Base-by-base conservation (phyloP, 2,329 filamentous ascomycete genomes). In the Teratosphaeria epicoccoides region DNA sequence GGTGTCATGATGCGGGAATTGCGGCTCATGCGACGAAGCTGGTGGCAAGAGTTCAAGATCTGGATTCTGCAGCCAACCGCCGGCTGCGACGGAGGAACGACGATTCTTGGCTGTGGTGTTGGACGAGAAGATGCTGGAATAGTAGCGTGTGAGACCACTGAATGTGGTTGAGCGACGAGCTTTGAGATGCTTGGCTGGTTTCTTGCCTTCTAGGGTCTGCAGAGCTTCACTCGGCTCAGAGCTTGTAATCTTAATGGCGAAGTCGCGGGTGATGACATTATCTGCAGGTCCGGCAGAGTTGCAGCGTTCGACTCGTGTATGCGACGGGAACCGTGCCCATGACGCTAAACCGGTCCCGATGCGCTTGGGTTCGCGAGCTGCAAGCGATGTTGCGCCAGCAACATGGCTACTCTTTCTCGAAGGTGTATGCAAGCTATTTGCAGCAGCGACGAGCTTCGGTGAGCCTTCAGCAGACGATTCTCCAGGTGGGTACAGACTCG, bases 261-360 rank as follows among this genome's bases (percentile, higher is more conserved):
- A 75, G 57, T 75, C 72, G 1, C 70, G 70, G 11, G 67, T 61
- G 12, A 64, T 59, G 23, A 76, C 66, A 6, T 60, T 54, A 46
- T 76, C 73, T 1, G 53, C 29, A 22, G 61, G 60, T 0, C 69
- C 64, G 4, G 73, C 72, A 43, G 70, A 70, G 10, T 62, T 60
- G 24, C 66, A 67, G 11, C 74, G 70, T 24, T 68, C 62, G 1
- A 59, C 55, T n/a, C 73, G 70, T 4, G 68, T 72, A 52, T 76
- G 71, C 5, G 70, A 73, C 1, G 74, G 71, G 43, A 71, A 76
- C 2, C 69, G 66, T 24, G 70, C 67, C 74, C 74, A 76, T 2
- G 71, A 63, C n/a, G 52, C 49, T 6, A 63, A 57, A 2, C 56
- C 54, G 4, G 61, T 63, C n/a, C 57, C 60, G 40, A 66, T 63